These are phyloP conservation scores for Botryotinia narcissicola DNA, from an alignment of 2,329 filamentous ascomycete species.

Conservation along the genomic window DNA sequence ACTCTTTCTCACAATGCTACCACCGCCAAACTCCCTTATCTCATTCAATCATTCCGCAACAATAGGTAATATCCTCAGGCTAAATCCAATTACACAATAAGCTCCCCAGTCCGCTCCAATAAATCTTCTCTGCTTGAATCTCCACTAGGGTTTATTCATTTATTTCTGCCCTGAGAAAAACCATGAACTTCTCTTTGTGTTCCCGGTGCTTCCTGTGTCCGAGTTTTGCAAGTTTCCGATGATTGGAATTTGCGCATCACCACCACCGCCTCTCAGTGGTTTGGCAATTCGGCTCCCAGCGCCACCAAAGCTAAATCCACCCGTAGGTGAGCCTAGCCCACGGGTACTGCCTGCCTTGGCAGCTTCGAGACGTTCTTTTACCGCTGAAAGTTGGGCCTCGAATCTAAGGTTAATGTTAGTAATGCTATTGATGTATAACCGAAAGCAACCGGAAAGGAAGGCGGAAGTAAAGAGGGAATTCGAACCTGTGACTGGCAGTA, in stretches of 20 bases:
- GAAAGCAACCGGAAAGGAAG: conserved; percentile 1
- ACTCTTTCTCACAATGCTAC: not conserved
- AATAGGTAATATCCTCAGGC: conserved; percentile 8
- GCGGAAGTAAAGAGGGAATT: conserved; percentile 32
- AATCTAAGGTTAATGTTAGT: conserved; percentile 59
- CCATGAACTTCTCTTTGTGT: conserved; percentile 39
- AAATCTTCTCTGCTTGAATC: not conserved
- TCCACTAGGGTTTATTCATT: not conserved
- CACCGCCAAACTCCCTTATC: not conserved
- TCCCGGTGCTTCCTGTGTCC: conserved; percentile 40
- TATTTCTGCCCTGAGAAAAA: conserved; percentile 41
- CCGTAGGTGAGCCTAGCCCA: conserved; percentile 66
- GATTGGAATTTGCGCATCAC: conserved; percentile 47
- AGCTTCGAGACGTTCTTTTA: conserved; percentile 95
- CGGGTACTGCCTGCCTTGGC: conserved; percentile 90
- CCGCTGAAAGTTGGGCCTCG: conserved; percentile 91
- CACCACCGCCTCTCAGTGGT: conserved; percentile 62
- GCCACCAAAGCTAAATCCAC: conserved; percentile 68
- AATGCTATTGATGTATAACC: conserved; percentile 21
- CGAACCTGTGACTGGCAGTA: conserved; percentile 93
- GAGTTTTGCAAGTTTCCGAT: conserved; percentile 56
- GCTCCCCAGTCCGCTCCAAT: conserved; percentile 8
- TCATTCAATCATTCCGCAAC: conserved; percentile 1
- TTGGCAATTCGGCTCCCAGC: conserved; percentile 68
- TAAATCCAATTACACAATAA: conserved; percentile 15